Conservation (phyloP, 2,329 filamentous ascomycete genomes). For the Thielaviopsis euricoi region DNA sequence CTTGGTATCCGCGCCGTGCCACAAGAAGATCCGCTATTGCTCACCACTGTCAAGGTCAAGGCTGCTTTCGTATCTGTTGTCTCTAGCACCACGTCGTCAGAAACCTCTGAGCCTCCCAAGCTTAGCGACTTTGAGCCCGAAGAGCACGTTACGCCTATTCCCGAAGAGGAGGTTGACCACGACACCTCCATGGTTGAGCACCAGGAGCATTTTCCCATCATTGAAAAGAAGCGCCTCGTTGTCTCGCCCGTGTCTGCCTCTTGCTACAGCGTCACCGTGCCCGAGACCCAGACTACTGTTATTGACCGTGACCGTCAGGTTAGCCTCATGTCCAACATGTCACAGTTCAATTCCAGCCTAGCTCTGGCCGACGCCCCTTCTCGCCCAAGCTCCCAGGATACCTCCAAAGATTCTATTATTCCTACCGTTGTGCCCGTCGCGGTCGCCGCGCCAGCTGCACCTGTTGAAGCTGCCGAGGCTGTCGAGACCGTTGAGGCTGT, state of each 20-base stretch:
- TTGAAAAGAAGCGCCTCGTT: neutral
- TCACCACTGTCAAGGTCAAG: neutral
- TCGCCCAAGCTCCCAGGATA: conserved; percentile 5
- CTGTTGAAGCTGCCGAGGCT: neutral
- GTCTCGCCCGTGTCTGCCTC: conserved; percentile 10
- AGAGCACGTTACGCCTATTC: neutral
- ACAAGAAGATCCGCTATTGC: neutral
- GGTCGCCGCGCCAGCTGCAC: too few species aligned
- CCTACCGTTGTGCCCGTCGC: neutral
- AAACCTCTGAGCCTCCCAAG: neutral
- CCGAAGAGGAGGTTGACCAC: neutral
- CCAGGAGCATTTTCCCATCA: neutral
- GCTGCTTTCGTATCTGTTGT: neutral
- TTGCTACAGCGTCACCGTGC: conserved; percentile 11
- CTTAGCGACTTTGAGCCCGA: neutral
- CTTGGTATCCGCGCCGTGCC: conserved; percentile 4
- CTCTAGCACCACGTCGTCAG: neutral
- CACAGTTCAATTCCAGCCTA: conserved; percentile 9
- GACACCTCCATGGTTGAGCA: neutral
- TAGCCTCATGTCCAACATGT: conserved; percentile 12
- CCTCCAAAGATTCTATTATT: neutral
- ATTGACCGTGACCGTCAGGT: conserved; percentile 7
- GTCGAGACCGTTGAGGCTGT: neutral
- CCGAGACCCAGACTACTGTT: conserved; percentile 11
- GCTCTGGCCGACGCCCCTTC: conserved; percentile 6